Conservation (phyloP, 306 rosid genomes). For the Luffa acutangula region DNA sequence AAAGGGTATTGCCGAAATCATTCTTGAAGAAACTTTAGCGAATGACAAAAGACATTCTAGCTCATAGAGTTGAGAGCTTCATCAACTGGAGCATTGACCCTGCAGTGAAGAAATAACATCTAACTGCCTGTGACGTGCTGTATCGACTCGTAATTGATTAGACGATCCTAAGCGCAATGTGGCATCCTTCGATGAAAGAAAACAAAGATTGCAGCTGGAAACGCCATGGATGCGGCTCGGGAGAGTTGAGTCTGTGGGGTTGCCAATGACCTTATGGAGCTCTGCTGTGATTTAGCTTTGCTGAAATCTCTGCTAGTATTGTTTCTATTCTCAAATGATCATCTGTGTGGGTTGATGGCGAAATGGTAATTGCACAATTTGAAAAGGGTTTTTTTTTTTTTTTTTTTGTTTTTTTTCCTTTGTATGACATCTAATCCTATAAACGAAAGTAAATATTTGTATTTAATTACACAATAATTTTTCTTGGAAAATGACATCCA, state of each 20-base stretch:
- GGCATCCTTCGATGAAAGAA: neutral
- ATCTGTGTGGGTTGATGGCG: neutral
- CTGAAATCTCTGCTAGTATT: neutral
- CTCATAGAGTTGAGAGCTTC: neutral
- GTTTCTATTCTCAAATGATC: neutral
- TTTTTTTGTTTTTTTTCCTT: too few species aligned
- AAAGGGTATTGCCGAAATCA: neutral
- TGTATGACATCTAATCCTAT: too few species aligned
- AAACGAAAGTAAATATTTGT: too few species aligned
- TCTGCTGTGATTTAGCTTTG: neutral
- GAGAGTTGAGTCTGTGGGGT: neutral
- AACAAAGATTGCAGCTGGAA: neutral
- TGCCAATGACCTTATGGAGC: neutral
- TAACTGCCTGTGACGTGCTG: neutral
- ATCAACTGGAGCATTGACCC: neutral
- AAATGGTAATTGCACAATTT: neutral
- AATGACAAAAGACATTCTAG: neutral
- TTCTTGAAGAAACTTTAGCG: neutral
- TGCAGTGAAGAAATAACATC: neutral
- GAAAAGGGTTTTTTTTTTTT: too few species aligned
- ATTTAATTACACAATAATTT: too few species aligned
- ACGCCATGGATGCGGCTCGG: neutral
- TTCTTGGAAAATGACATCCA: too few species aligned
- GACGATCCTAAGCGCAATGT: neutral
- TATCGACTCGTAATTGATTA: neutral